Evolutionary conservation across 306 rosid species (phyloP), one percentile per base, ranked within the genome.

Genomic region (Ochetophila trinervis): DNA sequence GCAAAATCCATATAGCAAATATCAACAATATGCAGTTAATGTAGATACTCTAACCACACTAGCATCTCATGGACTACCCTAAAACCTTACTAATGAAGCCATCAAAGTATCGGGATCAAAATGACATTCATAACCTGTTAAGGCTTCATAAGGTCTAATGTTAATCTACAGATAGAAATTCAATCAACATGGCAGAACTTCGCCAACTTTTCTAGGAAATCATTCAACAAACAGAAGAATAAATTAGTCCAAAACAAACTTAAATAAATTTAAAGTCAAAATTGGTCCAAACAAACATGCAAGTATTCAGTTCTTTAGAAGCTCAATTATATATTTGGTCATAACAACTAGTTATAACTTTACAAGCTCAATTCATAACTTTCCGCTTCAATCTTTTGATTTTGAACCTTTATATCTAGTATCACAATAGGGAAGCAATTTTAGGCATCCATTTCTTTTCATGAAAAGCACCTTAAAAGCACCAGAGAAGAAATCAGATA

Each of bases 381-480:
- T 40, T 40, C 14, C 8, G 45, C 14, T 40, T 50, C 21, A 50
- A 6, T 19, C 10, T 50, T 50, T n/a, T 10, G 17, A 27, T 4
- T 16, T 16, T 16, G 54, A 4, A 50, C 21, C 21, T 16, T 16
- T 16, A 50, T 16, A 16, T 19, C 54, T 16, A 50, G 10, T 6
- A 1, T n/a, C 19, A 50, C 54, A 21, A 9, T 19, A 16, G 5
- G 6, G 3, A 18, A 17, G 54, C 54, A 50, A 50, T 3, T 40
- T 57, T 57, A 3, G 47, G 62, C 40, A 34, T 3, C 47, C 57
- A 32, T 73, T 54, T 42, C 4, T 18, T 60, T 18, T 19, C 5
- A 59, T 66, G 53, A 37, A 76, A 40, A 82, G 57, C 75, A 94
- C 99, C 97, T 88, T 90, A 60, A 80, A 82, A 65, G 96, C 92